phyloP scores from a whole-genome alignment of 192 early-diverging fungal genomes.

The Backusella mclennaniae region DNA sequence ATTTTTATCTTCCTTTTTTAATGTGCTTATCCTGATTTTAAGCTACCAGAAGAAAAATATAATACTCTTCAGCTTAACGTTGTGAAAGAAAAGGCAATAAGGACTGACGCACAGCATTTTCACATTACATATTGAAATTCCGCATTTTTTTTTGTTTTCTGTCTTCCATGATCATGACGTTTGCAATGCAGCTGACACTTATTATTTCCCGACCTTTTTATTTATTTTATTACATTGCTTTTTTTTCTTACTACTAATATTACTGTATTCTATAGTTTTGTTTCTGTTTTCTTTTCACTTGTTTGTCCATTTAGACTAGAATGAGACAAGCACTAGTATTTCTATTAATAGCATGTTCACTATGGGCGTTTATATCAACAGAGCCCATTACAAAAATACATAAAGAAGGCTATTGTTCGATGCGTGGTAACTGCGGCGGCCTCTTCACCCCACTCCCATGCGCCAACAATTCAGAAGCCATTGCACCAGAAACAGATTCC shows the following conservation, averaged over 20 bases:
- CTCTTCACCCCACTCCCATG: conserved; percentile 43
- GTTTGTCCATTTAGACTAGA: not conserved
- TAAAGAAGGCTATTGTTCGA: conserved; percentile 54
- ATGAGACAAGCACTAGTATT: not conserved
- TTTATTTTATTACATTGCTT: not conserved
- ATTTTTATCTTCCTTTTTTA: too few relatives aligned
- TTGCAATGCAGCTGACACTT: conserved; percentile 4
- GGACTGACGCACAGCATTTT: too few relatives aligned
- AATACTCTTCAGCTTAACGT: too few relatives aligned
- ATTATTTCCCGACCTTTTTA: not conserved
- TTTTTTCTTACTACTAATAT: not conserved
- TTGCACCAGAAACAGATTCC: conserved; percentile 36
- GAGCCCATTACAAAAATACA: conserved; percentile 34
- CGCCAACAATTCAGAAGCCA: conserved; percentile 47
- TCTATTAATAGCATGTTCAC: not conserved
- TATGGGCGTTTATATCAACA: not conserved
- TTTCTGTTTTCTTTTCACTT: not conserved
- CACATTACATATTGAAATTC: too few relatives aligned
- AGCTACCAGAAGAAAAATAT: too few relatives aligned
- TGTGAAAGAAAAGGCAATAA: too few relatives aligned
- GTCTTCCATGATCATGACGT: not conserved
- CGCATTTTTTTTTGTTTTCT: too few relatives aligned
- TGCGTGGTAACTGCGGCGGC: conserved; percentile 57
- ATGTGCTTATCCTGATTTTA: too few relatives aligned
- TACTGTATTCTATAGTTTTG: not conserved